Evolutionary conservation across 148 eudicot species (phyloP), one percentile per base, ranked within the genome.

Genomic region (Silene conica): DNA sequence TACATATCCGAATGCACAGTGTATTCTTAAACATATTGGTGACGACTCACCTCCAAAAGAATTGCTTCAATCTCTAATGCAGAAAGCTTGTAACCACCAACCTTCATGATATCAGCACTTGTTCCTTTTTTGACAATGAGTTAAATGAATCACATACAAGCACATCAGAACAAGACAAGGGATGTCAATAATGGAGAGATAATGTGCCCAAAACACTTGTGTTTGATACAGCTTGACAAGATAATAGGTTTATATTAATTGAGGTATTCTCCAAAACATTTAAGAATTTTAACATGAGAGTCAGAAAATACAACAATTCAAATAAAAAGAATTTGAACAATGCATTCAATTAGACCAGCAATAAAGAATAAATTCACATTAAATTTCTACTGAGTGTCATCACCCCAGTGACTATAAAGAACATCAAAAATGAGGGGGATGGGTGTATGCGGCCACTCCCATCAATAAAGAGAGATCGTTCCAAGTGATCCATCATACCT

Each of bases 71-170:
- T 95, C 81, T 95, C 99, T 80, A 95, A 84, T 63, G 98, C 97
- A 20, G 98, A 94, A 73, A 94, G 80, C 76, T 94, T 94, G 85
- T 91, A 94, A 73, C 98, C 98, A 64, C 98, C 98, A 62, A 94
- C 97, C 84, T 94, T 94, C 97, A 94, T 89, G 71, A 94, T 94
- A 80, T 94, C 98, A 82, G 97, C 98, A 86, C 90, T 95, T 48
- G 86, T 95, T 72, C 99, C 99, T 95, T 70, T 76, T 70, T 69
- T 23, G 23, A 22, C 31, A 23, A 3, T 69, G 50, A 69, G 52
- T 21, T 46, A 14, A 21, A 48, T 13, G 54, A 21, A 46, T 66
- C 18, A 20, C 43, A 67, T 13, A 46, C 55, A 67, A 67, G 38
- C 4, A 69, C 43, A 26, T 23, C 43, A 25, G 43, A 69, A 13